Evolutionary conservation across 2,329 filamentous ascomycete species (phyloP).

Genomic region (Plectosphaerella sp.): DNA sequence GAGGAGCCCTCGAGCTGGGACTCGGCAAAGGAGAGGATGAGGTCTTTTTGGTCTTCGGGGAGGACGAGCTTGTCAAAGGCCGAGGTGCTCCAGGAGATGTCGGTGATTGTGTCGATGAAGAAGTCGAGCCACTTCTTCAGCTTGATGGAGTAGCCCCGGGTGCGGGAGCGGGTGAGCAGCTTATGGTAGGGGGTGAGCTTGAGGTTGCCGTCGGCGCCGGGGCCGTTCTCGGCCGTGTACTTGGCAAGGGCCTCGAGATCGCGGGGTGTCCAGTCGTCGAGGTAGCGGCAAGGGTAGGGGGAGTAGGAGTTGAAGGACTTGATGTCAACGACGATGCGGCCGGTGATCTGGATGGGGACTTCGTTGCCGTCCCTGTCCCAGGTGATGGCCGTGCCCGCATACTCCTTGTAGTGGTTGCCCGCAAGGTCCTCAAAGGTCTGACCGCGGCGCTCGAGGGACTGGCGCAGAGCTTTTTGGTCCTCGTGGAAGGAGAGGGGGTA

Average conservation of each 20-base stretch:
- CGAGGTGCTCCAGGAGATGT: conserved; percentile 42
- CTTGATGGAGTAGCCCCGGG: conserved; percentile 43
- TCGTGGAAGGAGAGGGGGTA: conserved; percentile 41
- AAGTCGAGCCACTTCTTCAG: conserved; percentile 45
- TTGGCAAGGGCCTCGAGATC: conserved; percentile 22
- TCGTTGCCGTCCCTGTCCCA: conserved; percentile 27
- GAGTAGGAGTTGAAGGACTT: conserved; percentile 29
- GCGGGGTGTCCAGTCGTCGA: conserved; percentile 24
- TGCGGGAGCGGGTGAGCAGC: conserved; percentile 24
- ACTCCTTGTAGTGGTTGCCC: conserved; percentile 44
- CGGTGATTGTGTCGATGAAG: conserved; percentile 37
- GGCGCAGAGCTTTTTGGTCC: conserved; percentile 26
- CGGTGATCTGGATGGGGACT: conserved; percentile 15
- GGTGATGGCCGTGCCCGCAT: conserved; percentile 32
- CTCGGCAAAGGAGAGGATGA: conserved; percentile 46
- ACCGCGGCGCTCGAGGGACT: conserved; percentile 33
- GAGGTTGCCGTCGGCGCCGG: conserved; percentile 16
- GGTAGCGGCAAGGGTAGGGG: conserved; percentile 21
- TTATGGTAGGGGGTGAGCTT: conserved; percentile 25
- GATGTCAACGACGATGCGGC: conserved; percentile 34
- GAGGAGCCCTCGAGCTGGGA: conserved; percentile 37
- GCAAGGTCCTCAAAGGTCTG: conserved; percentile 38
- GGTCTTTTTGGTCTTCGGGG: conserved; percentile 42
- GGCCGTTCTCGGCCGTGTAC: conserved; percentile 18
- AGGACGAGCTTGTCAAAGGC: conserved; percentile 47